Base-by-base conservation (phyloP, 1,284 basidiomycete species). In the Ustilago sp. region DNA sequence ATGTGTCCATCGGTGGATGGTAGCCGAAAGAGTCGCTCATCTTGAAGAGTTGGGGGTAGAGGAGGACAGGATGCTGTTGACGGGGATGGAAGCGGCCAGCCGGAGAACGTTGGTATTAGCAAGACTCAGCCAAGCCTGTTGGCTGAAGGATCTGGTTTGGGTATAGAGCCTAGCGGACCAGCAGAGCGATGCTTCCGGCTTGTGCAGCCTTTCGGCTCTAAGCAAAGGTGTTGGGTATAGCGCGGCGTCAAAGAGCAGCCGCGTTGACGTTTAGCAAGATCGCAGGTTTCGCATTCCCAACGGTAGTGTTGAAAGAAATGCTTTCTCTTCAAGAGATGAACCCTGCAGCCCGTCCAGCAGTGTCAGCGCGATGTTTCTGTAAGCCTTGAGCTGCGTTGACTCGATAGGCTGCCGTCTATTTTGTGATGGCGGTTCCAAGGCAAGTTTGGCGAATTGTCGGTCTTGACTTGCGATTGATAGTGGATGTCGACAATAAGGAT, bases 11-110 rank as follows among this genome's bases (percentile, higher is more conserved):
- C 13, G 64, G 56, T 19, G 50, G 23, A 13, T 58, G 54, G 28
- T 35, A 7, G 28, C 31, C n/a, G 23, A 38, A 15, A 4, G 43
- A 51, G 53, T 73, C 70, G 38, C 51, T 59, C 70, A 73, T 73
- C 34, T 7, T 59, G 58, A 28, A 9, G 32, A 4, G n/a, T 48
- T 8, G 9, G 6, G 45, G 4, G 23, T 23, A 7, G 19, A 23
- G 17, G 28, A 19, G 45, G 8, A 19, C 19, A 48, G 45, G 39
- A 15, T 17, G 13, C 17, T 41, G 39, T 45, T 45, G 17, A 19
- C 39, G n/a, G 7, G 43, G 6, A 19, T 3, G 23, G 23, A 28
- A 28, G 23, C 23, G 23, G 23, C 3, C 3, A 28, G 23, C 23
- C 3, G 23, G 23, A 28, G 3, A 28, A 28, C 3, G 23, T 28